These are phyloP conservation scores for Pseudogymnoascus sp. DNA, from an alignment of 2,329 filamentous ascomycete species.

Conservation along the genomic window DNA sequence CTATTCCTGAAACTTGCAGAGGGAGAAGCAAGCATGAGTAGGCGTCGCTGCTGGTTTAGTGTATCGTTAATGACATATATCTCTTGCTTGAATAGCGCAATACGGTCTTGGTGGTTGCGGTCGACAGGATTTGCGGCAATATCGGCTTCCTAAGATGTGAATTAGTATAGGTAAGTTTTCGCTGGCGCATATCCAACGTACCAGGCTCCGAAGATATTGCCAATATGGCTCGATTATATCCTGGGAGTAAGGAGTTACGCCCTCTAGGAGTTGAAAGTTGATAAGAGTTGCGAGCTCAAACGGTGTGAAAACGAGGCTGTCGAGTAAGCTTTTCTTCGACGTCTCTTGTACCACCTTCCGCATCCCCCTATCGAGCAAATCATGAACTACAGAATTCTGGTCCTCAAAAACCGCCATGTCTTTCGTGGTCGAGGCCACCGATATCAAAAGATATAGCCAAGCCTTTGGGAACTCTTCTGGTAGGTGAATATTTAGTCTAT, in stretches of 20 bases:
- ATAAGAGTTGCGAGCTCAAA: conserved; percentile 21
- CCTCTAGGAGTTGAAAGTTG: conserved; percentile 17
- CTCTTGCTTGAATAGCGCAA: conserved; percentile 21
- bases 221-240: conserved; percentile 19
- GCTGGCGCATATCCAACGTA: conserved; percentile 10
- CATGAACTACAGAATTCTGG: conserved; percentile 13
- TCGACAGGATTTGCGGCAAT: conserved; percentile 20
- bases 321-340: conserved; percentile 13
- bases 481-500: conserved; percentile 14
- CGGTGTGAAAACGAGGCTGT: conserved; percentile 18
- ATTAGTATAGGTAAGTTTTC: neutral
- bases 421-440: conserved; percentile 13
- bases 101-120: conserved; percentile 19
- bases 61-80: conserved; percentile 20
- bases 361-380: conserved; percentile 16
- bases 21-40: conserved; percentile 9
- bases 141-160: conserved; percentile 16
- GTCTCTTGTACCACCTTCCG: conserved; percentile 13
- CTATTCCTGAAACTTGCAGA: conserved; percentile 6
- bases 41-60: conserved; percentile 15
- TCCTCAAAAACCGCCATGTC: conserved; percentile 16
- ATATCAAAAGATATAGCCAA: conserved; percentile 21
- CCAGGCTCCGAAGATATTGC: conserved; percentile 19
- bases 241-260: conserved; percentile 12
- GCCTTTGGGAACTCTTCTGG: conserved; percentile 19